These are phyloP conservation scores for Bocquillonia castaneifolia DNA, from an alignment of 441 rosid genomes.

Conservation along the genomic window DNA sequence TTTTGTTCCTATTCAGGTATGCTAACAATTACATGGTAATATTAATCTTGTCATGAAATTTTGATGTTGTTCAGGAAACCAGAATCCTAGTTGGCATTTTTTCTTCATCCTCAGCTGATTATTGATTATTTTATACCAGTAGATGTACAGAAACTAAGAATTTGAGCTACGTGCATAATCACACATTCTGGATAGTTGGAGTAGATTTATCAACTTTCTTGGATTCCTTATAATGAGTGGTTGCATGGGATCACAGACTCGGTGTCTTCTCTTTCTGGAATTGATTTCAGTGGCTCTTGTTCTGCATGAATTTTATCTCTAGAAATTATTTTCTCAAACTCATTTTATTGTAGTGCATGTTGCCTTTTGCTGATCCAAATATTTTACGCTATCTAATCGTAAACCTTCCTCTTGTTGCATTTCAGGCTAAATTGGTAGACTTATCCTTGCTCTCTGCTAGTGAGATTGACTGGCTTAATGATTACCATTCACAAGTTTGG, in stretches of 20 bases:
- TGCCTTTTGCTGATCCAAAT: background rate
- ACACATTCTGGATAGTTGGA: no score
- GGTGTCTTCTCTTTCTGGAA: no score
- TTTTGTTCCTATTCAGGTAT: conserved; percentile 85
- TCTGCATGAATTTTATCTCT: background rate
- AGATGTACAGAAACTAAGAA: no score
- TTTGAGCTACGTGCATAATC: no score
- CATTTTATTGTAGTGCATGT: background rate
- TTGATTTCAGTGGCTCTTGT: background rate
- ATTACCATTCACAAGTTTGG: conserved; percentile 85
- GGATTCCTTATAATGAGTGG: no score
- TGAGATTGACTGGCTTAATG: conserved; percentile 77
- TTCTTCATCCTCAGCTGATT: no score
- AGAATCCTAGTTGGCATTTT: no score
- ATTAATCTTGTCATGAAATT: background rate
- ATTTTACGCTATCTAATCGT: background rate
- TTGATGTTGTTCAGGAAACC: background rate
- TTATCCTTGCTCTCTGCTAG: conserved; percentile 49
- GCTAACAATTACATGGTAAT: background rate
- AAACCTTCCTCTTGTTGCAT: background rate
- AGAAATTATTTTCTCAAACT: background rate
- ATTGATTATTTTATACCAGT: no score
- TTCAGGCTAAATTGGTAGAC: conserved; percentile 74
- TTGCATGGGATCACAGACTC: no score
- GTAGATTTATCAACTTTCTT: no score